phyloP scores from a whole-genome alignment of 2,329 filamentous ascomycete species.

The Cladosporium austrohemisphaericum region DNA sequence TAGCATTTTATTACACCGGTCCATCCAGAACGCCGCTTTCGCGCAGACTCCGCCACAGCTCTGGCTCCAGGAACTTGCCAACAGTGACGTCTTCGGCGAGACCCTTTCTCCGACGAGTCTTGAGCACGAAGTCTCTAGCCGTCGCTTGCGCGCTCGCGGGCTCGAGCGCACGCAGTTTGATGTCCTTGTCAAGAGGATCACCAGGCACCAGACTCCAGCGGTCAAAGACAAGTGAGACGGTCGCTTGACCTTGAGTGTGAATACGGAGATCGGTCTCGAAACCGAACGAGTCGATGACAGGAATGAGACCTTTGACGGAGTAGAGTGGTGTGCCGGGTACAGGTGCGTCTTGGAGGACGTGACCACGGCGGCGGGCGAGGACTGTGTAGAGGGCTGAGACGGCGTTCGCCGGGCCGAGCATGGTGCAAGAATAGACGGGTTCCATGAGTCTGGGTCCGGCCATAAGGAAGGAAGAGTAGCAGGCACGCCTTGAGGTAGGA shows the following conservation, averaged over 20 bases:
- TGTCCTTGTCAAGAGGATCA: constrained; percentile 85
- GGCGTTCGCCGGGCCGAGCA: constrained; percentile 87
- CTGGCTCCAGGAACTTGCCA: constrained; percentile 92
- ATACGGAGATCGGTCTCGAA: constrained; percentile 97
- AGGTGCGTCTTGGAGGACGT: constrained; percentile 89
- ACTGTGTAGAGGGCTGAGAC: constrained; percentile 90
- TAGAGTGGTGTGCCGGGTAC: constrained; percentile 94
- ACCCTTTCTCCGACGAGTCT: constrained; percentile 90
- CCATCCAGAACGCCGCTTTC: constrained; percentile 14
- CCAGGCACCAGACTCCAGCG: constrained; percentile 94
- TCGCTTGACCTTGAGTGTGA: constrained; percentile 89
- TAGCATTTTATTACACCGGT: constrained; percentile 6
- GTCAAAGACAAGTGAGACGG: constrained; percentile 89
- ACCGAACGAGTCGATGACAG: constrained; percentile 95
- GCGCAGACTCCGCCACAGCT: constrained; percentile 60
- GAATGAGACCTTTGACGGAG: constrained; percentile 82
- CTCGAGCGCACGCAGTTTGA: constrained; percentile 78
- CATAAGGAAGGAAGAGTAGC: constrained; percentile 96
- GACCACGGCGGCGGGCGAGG: constrained; percentile 79
- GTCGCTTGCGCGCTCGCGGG: constrained; percentile 84
- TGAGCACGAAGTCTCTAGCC: constrained; percentile 92
- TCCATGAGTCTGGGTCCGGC: constrained; percentile 95
- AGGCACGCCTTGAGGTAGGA: constrained; percentile 84
- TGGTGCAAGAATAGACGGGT: constrained; percentile 85
- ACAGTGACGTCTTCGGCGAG: constrained; percentile 93